Evolutionary conservation across 2,329 filamentous ascomycete species (phyloP).

Genomic region (Zymoseptoria tritici): DNA sequence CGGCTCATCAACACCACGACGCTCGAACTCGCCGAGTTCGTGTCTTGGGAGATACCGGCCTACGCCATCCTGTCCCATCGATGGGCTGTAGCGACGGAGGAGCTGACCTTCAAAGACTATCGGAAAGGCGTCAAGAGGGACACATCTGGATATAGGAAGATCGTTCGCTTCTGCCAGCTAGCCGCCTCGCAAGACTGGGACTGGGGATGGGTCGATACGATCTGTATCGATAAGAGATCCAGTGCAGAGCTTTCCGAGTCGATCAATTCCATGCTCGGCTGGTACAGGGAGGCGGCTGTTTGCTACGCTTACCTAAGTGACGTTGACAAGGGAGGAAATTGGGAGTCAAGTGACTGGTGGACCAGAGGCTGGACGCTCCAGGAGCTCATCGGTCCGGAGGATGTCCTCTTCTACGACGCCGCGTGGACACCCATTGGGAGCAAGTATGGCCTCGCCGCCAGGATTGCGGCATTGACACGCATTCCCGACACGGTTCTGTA

Average conservation of each 20-base stretch:
- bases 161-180: constrained; percentile 2
- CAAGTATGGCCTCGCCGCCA: no score
- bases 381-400: constrained; percentile 7
- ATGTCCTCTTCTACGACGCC: constrained; percentile 12
- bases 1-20: constrained; percentile 17
- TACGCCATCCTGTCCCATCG: constrained; percentile 24
- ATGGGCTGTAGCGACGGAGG: constrained; percentile 11
- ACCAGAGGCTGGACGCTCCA: constrained; percentile 16
- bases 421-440: constrained; percentile 9
- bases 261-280: constrained; percentile 22
- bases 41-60: constrained; percentile 7
- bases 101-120: constrained; percentile 16
- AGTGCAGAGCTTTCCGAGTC: constrained; percentile 32
- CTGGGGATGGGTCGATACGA: constrained; percentile 32
- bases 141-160: constrained; percentile 6
- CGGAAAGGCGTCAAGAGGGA: constrained; percentile 1
- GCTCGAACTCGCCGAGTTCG: constrained; percentile 17
- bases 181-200: neutral
- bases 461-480: no score
- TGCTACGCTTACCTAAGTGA: constrained; percentile 16
- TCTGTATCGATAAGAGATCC: constrained; percentile 34
- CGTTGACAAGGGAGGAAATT: constrained; percentile 5
- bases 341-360: constrained; percentile 6
- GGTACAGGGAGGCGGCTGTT: constrained; percentile 15
- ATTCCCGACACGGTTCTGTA: neutral